Percentiles rank a stretch among this genome's conserved stretches.
These are phyloP conservation scores for Jatropha podagrica DNA, from an alignment of 441 rosid genomes.

Conservation along the genomic window DNA sequence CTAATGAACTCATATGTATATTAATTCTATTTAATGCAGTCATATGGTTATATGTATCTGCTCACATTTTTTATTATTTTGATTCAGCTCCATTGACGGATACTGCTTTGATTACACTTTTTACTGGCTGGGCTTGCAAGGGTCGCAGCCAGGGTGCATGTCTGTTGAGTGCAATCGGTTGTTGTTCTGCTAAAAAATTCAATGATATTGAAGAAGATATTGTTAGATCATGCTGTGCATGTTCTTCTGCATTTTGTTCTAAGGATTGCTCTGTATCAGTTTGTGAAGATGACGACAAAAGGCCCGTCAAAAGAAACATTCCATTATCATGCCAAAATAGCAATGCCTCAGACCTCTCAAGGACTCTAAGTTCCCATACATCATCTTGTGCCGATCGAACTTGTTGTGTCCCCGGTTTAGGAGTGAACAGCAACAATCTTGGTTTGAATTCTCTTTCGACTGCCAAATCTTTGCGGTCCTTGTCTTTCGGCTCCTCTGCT, in stretches of 20 bases:
- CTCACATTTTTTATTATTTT: slow-evolving; percentile 14
- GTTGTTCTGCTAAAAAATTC: slow-evolving; percentile 48
- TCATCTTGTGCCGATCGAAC: slow-evolving; percentile 31
- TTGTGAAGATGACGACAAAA: slow-evolving; percentile 27
- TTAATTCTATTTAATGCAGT: slow-evolving; percentile 10
- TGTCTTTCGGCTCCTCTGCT: slow-evolving; percentile 45
- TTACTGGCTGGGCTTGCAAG: slow-evolving; percentile 77
- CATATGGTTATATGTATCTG: not conserved
- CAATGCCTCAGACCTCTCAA: slow-evolving; percentile 21
- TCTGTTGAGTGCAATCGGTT: slow-evolving; percentile 46
- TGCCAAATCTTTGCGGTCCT: slow-evolving; percentile 56
- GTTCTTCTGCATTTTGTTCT: slow-evolving; percentile 27
- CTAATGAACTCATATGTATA: not conserved
- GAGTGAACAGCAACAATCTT: slow-evolving; percentile 45
- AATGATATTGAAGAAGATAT: slow-evolving; percentile 28
- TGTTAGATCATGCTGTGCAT: slow-evolving; percentile 29
- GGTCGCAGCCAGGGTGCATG: slow-evolving; percentile 48
- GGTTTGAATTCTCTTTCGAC: slow-evolving; percentile 49
- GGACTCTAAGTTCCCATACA: slow-evolving; percentile 11
- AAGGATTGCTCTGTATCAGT: slow-evolving; percentile 24
- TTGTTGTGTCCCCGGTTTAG: slow-evolving; percentile 62
- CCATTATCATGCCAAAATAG: slow-evolving; percentile 29
- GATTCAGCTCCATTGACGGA: slow-evolving; percentile 55
- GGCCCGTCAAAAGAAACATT: slow-evolving; percentile 37
- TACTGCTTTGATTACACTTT: slow-evolving; percentile 55